Base-by-base conservation (phyloP, 768 basidiomycete species). In the Leccinum fibrillosum region DNA sequence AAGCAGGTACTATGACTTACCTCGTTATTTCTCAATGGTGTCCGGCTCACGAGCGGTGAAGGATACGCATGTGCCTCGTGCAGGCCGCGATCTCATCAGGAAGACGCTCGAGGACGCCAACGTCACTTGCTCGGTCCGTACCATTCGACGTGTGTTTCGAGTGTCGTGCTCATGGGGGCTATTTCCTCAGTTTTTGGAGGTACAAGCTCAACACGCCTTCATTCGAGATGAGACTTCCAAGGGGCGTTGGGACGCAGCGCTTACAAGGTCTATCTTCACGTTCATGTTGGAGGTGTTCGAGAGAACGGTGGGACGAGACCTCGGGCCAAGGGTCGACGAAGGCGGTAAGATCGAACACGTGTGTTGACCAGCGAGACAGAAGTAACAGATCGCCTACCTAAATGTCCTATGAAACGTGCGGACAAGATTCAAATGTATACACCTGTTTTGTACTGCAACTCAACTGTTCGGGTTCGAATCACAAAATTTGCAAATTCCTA, bases 161-260 rank as follows among this genome's bases (percentile, higher is more conserved):
- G 54, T 28, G 52, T 49, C 21, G 51, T 25, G 53, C 57, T 61
- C 5, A 71, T 50, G 37, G 9, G 9, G 6, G 23, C 34, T 53
- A 12, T 35, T 55, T 48, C 21, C 10, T 12, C 68, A 94, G 90
- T 94, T 95, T 72, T 75, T 97, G 58, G 96, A 98, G 72, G 93
- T 98, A 13, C 94, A 97, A 72, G 96, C 95, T 0, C 95, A 98
- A 66, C 95, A 98, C 64, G 96, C 96, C 3, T 98, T 98, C 74
- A 88, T 98, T 60, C 86, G 95, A 5, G 94, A 96, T 70, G 92
- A 94, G 66, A 81, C 83, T 7, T 92, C 89, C 30, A 98, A 97
- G 71, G 95, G 93, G 2, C 83, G 96, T 54, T 98, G 94, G 94
- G 96, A 98, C 66, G 93, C 94, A 8, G 94, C 94, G 0, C 76